phyloP scores from a whole-genome alignment of 768 basidiomycete genomes.

The Stropharia rugosoannulata region DNA sequence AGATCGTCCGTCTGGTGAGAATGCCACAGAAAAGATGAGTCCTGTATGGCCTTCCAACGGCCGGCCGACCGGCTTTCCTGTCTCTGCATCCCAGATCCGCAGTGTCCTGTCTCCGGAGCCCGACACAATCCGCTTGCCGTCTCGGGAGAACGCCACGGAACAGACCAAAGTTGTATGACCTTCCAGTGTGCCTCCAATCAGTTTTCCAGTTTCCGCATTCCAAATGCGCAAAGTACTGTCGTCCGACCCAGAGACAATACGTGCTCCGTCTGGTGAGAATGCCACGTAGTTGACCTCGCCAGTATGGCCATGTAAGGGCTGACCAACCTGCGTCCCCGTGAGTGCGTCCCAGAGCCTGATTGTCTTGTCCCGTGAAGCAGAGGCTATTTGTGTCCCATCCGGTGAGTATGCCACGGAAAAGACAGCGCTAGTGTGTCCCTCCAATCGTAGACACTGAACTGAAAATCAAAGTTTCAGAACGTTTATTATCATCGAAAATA shows the following conservation, averaged over 20 bases:
- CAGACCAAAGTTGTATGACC: background rate
- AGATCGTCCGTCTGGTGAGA: background rate
- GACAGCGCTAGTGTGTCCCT: constrained; percentile 2
- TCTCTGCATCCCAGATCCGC: constrained; percentile 10
- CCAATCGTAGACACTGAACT: background rate
- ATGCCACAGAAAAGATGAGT: constrained; percentile 3
- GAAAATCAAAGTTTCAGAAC: too few species aligned
- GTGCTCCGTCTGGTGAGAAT: constrained; percentile 2
- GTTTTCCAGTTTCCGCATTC: constrained; percentile 4
- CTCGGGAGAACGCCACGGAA: constrained; percentile 1
- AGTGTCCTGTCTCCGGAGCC: constrained; percentile 1
- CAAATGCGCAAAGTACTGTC: constrained; percentile 7
- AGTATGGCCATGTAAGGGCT: constrained; percentile 3
- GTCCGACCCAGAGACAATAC: constrained; percentile 2
- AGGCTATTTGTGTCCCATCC: constrained; percentile 5
- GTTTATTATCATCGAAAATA: too few species aligned
- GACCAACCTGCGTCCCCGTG: constrained; percentile 1
- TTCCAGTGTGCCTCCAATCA: background rate
- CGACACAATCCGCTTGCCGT: constrained; percentile 10
- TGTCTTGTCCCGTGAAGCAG: constrained; percentile 1
- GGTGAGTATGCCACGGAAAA: constrained; percentile 8
- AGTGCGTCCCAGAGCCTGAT: constrained; percentile 12
- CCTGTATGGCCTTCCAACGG: constrained; percentile 3
- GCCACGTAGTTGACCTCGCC: constrained; percentile 1
- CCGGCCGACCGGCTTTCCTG: background rate